Evolutionary conservation across 2,329 filamentous ascomycete species (phyloP).

Genomic region (Fusarium dimerum): DNA sequence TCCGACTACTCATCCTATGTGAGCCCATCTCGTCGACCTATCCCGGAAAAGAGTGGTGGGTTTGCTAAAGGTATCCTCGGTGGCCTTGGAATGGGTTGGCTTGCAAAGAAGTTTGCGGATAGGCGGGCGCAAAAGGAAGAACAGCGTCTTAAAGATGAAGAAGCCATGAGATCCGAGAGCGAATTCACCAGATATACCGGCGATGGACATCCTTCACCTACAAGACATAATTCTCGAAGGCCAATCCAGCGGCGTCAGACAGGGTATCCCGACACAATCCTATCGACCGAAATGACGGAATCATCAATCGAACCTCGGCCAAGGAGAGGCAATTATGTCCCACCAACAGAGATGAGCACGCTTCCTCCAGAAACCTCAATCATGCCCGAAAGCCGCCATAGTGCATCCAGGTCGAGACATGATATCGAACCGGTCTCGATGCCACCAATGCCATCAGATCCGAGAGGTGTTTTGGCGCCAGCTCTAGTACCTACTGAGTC

Average conservation of each 20-base stretch:
- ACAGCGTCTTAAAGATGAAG: slow-evolving; percentile 48
- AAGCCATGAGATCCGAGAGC: slow-evolving; percentile 60
- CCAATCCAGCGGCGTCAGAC: slow-evolving; percentile 33
- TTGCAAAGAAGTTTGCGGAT: slow-evolving; percentile 66
- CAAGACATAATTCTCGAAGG: slow-evolving; percentile 38
- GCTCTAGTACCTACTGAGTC: slow-evolving; percentile 27
- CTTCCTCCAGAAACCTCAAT: slow-evolving; percentile 23
- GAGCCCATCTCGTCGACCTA: slow-evolving; percentile 61
- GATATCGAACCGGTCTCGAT: slow-evolving; percentile 45
- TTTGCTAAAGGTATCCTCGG: slow-evolving; percentile 60
- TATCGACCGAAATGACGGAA: slow-evolving; percentile 39
- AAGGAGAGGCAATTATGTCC: slow-evolving; percentile 28
- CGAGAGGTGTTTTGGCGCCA: slow-evolving; percentile 42
- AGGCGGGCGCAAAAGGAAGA: slow-evolving; percentile 50
- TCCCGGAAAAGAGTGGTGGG: slow-evolving; percentile 49
- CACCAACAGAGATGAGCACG: slow-evolving; percentile 24
- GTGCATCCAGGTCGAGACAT: slow-evolving; percentile 43
- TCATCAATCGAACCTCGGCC: slow-evolving; percentile 36
- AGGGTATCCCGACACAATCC: slow-evolving; percentile 29
- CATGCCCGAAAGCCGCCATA: slow-evolving; percentile 25
- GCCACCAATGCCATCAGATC: slow-evolving; percentile 57
- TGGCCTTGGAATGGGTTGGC: slow-evolving; percentile 67
- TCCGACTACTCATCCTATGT: slow-evolving; percentile 63
- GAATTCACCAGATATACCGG: slow-evolving; percentile 67
- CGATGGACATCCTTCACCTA: slow-evolving; percentile 60